Base-by-base conservation (phyloP, 1,284 basidiomycete species). In the Uromyces viciae-fabae region DNA sequence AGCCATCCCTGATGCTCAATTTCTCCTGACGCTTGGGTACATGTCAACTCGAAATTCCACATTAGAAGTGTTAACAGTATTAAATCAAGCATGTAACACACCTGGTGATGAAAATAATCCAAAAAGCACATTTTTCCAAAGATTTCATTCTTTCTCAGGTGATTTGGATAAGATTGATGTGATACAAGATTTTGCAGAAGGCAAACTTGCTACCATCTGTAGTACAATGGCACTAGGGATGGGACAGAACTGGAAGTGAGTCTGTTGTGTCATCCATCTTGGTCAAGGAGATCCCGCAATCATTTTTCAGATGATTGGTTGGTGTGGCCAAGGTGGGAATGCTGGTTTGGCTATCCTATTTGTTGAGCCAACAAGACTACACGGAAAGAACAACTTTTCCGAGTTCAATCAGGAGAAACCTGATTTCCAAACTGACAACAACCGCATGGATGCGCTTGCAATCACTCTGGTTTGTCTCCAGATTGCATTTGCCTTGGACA, bases 201-300 rank as follows among this genome's bases (percentile, higher is more conserved):
- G 31, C 0, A 9, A 40, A 5, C 28, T 75, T 25, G 36, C 52
- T 40, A 38, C 43, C 11, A 56, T 75, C 8, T 60, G 52, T 14
- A n/a, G 49, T 38, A 56, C 54, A n/a, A 58, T 54, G 33, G 72
- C 71, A 17, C 49, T 73, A 28, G 73, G 73, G 19, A 49, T 75
- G 2, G 54, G 73, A 11, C 73, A 75, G 31, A 60, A 75, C 40
- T 75, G 73, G 73, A 56, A 38, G 36, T 19, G 25, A 28, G 56
- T 75, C 22, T 31, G 36, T n/a, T n/a, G 31, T 14, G 52, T 75
- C 7, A 31, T 64, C n/a, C 60, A 64, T n/a, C 33, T 64, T 38
- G 60, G 31, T 17, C 33, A 38, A 38, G 60, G 60, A 2, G 33
- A 64, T 38, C 60, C 60, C 3, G 31, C 60, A 17, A 28, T 38